These are phyloP conservation scores for Yarrowia alimentaria DNA, from an alignment of 805 yeast species.

Conservation along the genomic window DNA sequence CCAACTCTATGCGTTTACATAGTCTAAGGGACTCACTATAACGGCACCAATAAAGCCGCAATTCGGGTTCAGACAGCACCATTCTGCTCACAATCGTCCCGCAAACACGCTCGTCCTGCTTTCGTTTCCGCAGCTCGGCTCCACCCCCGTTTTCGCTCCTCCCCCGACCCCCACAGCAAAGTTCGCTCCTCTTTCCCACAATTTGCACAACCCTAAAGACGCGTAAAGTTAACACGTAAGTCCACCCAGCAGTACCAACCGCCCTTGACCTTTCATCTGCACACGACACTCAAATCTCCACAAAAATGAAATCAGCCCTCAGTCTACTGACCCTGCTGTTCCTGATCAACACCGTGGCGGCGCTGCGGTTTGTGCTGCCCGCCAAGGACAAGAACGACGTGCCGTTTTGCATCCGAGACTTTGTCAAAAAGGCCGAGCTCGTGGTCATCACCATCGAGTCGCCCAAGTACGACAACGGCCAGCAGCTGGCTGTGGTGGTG, in stretches of 20 bases:
- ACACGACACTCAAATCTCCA: background rate
- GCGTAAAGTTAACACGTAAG: conserved; percentile 28
- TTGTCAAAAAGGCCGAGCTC: conserved; percentile 76
- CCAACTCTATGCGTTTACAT: no score
- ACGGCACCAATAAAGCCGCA: no score
- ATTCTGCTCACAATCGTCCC: no score
- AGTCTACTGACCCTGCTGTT: conserved; percentile 27
- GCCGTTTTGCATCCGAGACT: conserved; percentile 89
- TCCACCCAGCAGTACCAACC: background rate
- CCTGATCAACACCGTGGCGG: conserved; percentile 30
- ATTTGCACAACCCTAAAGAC: conserved; percentile 20
- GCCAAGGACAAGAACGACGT: conserved; percentile 36
- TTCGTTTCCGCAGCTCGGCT: no score
- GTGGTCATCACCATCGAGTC: conserved; percentile 82
- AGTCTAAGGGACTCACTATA: no score
- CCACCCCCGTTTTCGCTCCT: background rate
- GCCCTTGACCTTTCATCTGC: background rate
- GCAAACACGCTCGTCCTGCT: no score
- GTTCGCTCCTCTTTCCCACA: background rate
- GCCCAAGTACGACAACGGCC: conserved; percentile 86
- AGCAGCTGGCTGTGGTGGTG: conserved; percentile 58
- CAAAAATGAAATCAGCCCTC: conserved; percentile 16
- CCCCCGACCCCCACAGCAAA: background rate
- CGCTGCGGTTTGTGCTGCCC: conserved; percentile 39
- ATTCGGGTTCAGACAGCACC: no score